phyloP scores from a whole-genome alignment of 371 early-diverging fungal genomes.

The Mucor sp. region DNA sequence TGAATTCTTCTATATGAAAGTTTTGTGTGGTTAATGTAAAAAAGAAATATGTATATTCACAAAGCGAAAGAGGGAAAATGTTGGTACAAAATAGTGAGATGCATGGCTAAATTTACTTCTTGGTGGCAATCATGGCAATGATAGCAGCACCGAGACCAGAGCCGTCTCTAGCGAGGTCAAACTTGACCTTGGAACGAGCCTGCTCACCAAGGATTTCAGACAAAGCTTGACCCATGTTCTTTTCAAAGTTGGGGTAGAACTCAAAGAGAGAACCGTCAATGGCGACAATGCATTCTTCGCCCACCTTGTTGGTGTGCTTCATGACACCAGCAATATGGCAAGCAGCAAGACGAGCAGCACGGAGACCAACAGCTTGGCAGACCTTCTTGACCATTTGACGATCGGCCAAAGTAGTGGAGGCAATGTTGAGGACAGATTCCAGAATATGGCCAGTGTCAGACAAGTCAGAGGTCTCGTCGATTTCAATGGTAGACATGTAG shows the following conservation, averaged over 20 bases:
- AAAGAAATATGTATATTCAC: not conserved
- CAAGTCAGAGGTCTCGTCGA: conserved; percentile 71
- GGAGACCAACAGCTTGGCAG: conserved; percentile 81
- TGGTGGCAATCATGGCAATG: conserved; percentile 50
- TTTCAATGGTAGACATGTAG: conserved; percentile 88
- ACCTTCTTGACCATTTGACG: conserved; percentile 80
- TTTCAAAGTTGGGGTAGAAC: conserved; percentile 86
- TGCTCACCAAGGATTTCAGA: conserved; percentile 71
- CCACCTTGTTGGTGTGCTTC: conserved; percentile 57
- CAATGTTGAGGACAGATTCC: conserved; percentile 70
- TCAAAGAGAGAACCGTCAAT: conserved; percentile 94
- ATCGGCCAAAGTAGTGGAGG: conserved; percentile 73
- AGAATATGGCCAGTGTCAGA: conserved; percentile 70
- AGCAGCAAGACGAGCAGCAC: conserved; percentile 86
- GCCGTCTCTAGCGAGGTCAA: conserved; percentile 45
- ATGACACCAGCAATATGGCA: conserved; percentile 83
- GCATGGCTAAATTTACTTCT: conserved; percentile 4
- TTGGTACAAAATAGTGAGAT: not conserved
- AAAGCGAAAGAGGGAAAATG: not conserved
- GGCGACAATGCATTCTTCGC: conserved; percentile 45
- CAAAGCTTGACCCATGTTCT: conserved; percentile 73
- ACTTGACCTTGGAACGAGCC: conserved; percentile 37
- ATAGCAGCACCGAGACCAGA: conserved; percentile 54
- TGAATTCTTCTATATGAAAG: not conserved
- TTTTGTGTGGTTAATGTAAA: not conserved